Conservation (phyloP, 768 basidiomycete genomes). For the Tulasnella sp. region DNA sequence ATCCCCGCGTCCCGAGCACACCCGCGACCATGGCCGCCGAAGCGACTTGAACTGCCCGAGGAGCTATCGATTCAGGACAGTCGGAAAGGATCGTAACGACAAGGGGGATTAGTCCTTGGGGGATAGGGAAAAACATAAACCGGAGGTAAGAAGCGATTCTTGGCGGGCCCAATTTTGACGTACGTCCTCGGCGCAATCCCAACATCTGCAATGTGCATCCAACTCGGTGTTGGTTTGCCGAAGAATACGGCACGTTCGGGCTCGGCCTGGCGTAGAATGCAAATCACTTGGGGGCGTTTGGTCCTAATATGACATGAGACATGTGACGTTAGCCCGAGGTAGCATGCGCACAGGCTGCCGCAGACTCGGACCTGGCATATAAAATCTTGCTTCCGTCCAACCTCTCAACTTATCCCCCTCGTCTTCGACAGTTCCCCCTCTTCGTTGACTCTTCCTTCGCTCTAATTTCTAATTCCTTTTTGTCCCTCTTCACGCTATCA, state of each 20-base stretch:
- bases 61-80: neutral
- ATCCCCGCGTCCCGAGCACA: too few relatives aligned
- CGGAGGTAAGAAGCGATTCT: too few relatives aligned
- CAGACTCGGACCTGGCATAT: neutral
- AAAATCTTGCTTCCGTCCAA: neutral
- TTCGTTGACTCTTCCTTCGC: constrained; percentile 1
- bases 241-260: neutral
- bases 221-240: too few relatives aligned
- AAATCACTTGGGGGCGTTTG: neutral
- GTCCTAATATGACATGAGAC: neutral
- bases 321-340: neutral
- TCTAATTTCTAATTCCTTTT: neutral
- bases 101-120: neutral
- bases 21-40: neutral
- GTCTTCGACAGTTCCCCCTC: neutral
- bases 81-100: neutral
- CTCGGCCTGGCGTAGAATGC: neutral
- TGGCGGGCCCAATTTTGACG: too few relatives aligned
- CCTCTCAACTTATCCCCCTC: neutral
- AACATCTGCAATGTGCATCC: too few relatives aligned
- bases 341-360: neutral
- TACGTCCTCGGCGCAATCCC: too few relatives aligned
- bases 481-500: neutral
- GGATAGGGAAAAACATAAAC: neutral
- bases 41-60: neutral